Base-by-base conservation (phyloP, 306 rosid species). In the Dalbergia cochinchinensis region DNA sequence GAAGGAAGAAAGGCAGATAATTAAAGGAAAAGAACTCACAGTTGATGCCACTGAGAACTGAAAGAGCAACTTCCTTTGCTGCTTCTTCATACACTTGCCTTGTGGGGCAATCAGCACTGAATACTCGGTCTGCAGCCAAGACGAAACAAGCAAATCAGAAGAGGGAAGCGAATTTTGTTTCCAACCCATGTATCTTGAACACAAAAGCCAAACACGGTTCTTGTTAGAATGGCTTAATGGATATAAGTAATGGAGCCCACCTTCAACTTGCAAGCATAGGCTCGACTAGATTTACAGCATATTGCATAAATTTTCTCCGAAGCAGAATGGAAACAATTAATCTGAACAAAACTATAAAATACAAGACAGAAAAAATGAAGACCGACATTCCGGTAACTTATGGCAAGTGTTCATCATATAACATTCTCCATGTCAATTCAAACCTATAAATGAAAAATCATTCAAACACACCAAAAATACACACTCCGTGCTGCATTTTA, bases 31-130 rank as follows among this genome's bases (percentile, higher is more conserved):
- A 76, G 45, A 76, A 75, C 98, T 85, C 83, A 95, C 99, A 82
- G 85, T 95, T 95, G 79, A 95, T 92, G 76, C 98, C 99, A 76
- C 88, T 75, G 77, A 93, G 90, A 83, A 86, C 99, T 22, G 95
- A 90, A 76, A 95, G 96, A 78, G 97, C 96, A 75, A 95, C 98
- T 69, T 87, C 91, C 91, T 91, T 95, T 71, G 99, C 91, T 69
- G 89, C 99, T 82, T 87, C 97, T 76, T 91, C 91, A 13, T 92
- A 95, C 78, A 95, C 99, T 88, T 86, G 83, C 80, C 90, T 86
- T 73, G 99, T 92, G 55, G 91, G 70, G 83, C 86, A 82, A 78
- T 92, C 99, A 42, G 50, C 5, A 73, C 94, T 86, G 81, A 90
- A 92, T 86, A 92, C 97, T 71, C 92, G 85, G 84, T 92, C 99